Percentiles rank a stretch among this genome's conserved stretches.
Conservation (phyloP, 371 early-diverging fungal species). For the Umbelopsis sp. region DNA sequence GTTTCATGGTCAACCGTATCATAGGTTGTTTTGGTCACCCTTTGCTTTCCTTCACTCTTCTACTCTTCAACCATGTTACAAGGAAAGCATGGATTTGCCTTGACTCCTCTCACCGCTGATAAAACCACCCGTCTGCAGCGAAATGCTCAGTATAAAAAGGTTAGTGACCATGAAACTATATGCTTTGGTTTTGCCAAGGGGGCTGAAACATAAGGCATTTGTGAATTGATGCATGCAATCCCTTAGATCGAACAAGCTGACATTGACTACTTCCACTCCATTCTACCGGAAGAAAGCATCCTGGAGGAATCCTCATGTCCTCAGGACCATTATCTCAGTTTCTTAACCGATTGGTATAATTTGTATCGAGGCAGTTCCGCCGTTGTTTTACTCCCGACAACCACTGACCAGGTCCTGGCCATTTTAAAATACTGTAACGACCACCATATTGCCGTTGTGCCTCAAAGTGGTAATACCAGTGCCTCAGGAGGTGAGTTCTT, state of each 20-base stretch:
- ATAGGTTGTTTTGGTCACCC: background rate
- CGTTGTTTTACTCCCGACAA: slow-evolving; percentile 80
- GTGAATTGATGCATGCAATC: background rate
- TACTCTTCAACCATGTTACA: slow-evolving; percentile 6
- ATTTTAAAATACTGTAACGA: slow-evolving; percentile 88
- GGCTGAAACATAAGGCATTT: background rate
- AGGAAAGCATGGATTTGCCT: slow-evolving; percentile 35
- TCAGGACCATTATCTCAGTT: slow-evolving; percentile 36
- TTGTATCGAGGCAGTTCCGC: slow-evolving; percentile 78
- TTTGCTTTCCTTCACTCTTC: background rate
- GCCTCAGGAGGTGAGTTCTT: slow-evolving; percentile 54
- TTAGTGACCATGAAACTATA: slow-evolving; percentile 4
- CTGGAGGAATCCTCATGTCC: slow-evolving; percentile 22
- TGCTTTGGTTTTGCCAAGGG: no score
- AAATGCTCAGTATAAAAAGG: slow-evolving; percentile 54
- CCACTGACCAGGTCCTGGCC: slow-evolving; percentile 79
- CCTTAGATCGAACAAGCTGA: slow-evolving; percentile 55
- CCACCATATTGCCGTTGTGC: slow-evolving; percentile 83
- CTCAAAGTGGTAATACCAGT: slow-evolving; percentile 97
- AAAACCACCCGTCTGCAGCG: slow-evolving; percentile 43
- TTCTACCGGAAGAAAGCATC: slow-evolving; percentile 36
- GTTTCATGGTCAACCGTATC: background rate
- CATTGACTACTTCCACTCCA: slow-evolving; percentile 56
- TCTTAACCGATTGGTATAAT: slow-evolving; percentile 85
- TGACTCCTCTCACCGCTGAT: slow-evolving; percentile 38